Evolutionary conservation across 139 green algal species (phyloP).

Genomic region (Closterium sp.): DNA sequence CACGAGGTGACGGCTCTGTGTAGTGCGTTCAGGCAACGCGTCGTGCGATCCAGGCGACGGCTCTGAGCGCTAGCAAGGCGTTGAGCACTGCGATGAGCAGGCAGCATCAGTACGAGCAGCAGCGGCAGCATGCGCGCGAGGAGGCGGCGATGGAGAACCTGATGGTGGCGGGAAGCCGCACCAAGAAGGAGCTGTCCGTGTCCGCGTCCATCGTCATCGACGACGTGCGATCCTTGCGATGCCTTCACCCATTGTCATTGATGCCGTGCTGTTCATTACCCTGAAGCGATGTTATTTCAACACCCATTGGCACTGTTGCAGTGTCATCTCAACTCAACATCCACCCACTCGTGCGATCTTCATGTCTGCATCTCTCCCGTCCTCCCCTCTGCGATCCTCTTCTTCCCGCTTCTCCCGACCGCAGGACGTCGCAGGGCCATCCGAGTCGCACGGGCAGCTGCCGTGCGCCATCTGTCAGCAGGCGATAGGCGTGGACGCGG

Average conservation of each 20-base stretch:
- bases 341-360: too few relatives aligned
- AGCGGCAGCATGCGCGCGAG: background rate
- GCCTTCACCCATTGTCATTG: too few relatives aligned
- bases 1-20: background rate
- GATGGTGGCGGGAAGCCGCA: constrained; percentile 13
- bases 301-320: background rate
- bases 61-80: background rate
- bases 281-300: too few relatives aligned
- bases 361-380: too few relatives aligned
- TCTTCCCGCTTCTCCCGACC: background rate
- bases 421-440: background rate
- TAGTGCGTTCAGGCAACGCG: too few relatives aligned
- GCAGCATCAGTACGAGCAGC: background rate
- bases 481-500: constrained; percentile 5
- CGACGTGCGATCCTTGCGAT: constrained; percentile 7
- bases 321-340: too few relatives aligned
- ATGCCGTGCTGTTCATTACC: too few relatives aligned
- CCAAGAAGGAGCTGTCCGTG: background rate
- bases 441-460: background rate
- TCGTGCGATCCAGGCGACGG: background rate
- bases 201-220: constrained; percentile 22
- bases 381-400: background rate
- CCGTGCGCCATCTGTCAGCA: constrained; percentile 13
- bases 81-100: too few relatives aligned
- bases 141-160: constrained; percentile 20